Base-by-base conservation (phyloP, 805 yeast species). In the Metschnikowia baotianmanensis region DNA sequence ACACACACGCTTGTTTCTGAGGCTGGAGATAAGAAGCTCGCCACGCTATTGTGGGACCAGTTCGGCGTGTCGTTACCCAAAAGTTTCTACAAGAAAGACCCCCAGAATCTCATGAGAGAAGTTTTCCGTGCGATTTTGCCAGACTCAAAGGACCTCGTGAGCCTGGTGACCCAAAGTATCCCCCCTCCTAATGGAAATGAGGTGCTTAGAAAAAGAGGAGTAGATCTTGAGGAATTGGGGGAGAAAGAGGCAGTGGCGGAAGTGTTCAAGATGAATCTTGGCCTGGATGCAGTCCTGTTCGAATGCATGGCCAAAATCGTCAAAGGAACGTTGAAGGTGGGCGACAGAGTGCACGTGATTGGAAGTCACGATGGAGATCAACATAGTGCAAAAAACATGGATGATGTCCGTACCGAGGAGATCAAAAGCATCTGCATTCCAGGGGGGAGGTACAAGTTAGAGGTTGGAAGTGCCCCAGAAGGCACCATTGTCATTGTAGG, bases 401-500 rank as follows among this genome's bases (percentile, higher is more conserved):
- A 81, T 30, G 87, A 82, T 40, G 56, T 62, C 42, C 72, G 67
- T 29, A 38, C 57, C 1, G 76, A 71, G 38, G 61, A 58, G 5
- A 50, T 79, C 2, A 64, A 61, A 13, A 69, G 63, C 22, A 56
- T 82, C 4, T 73, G 63, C 51, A 47, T 89, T 1, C 72, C 86
- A 31, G 81, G 87, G 34, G 90, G 90, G 0, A 70, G 96, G 48
- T 89, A 86, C 57, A 74, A 72, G 22, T 61, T 82, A 2, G 72
- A 77, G 0, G 71, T 84, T 0, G 61, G 68, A 1, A 69, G 69
- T 13, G 79, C 82, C 0, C 65, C 73, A 4, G 75, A 77, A 1
- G 96, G 96, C 0, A 73, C 77, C n/a, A 63, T 86, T 31, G 90
- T 80, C 0, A 54, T 89, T 4, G 61, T 89, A 0, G 71, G 77